Evolutionary conservation across 1,139 yeast genomes (phyloP).

Genomic region (Yamadazyma pseudoaaseri): DNA sequence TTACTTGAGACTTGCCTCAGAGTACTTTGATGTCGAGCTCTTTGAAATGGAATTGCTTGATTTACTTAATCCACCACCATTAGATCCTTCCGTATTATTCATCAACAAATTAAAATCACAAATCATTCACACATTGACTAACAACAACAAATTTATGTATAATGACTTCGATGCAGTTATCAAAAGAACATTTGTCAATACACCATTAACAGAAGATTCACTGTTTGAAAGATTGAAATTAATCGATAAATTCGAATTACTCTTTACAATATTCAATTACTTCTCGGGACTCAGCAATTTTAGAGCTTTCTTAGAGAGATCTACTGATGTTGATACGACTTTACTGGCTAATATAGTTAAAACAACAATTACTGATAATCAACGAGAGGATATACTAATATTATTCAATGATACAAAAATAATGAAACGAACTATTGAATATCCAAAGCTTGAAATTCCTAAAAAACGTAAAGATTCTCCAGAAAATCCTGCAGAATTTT

Average conservation of each 20-base stretch:
- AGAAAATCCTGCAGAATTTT: slow-evolving; percentile 29
- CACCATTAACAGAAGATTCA: slow-evolving; percentile 31
- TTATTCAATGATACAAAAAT: slow-evolving; percentile 45
- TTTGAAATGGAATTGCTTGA: slow-evolving; percentile 54
- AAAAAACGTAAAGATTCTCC: slow-evolving; percentile 38
- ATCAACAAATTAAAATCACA: slow-evolving; percentile 41
- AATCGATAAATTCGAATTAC: slow-evolving; percentile 45
- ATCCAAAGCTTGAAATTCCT: slow-evolving; percentile 37
- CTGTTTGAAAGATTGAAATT: slow-evolving; percentile 38
- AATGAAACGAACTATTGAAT: slow-evolving; percentile 37
- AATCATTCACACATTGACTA: slow-evolving; percentile 25
- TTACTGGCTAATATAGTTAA: slow-evolving; percentile 31
- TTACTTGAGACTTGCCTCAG: slow-evolving; percentile 40
- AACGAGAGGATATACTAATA: slow-evolving; percentile 33
- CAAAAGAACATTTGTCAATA: slow-evolving; percentile 37
- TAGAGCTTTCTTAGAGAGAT: slow-evolving; percentile 43
- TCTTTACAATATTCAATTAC: slow-evolving; percentile 41
- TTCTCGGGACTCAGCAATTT: slow-evolving; percentile 37
- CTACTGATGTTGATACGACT: slow-evolving; percentile 20
- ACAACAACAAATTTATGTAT: slow-evolving; percentile 9
- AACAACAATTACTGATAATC: slow-evolving; percentile 11
- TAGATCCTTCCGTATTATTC: slow-evolving; percentile 33
- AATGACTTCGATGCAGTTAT: slow-evolving; percentile 14
- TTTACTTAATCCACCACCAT: slow-evolving; percentile 35
- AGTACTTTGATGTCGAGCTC: slow-evolving; percentile 52